Percentiles rank a stretch among this genome's conserved stretches.
phyloP scores from a whole-genome alignment of 1,284 basidiomycete genomes.

The Malassezia sp. region DNA sequence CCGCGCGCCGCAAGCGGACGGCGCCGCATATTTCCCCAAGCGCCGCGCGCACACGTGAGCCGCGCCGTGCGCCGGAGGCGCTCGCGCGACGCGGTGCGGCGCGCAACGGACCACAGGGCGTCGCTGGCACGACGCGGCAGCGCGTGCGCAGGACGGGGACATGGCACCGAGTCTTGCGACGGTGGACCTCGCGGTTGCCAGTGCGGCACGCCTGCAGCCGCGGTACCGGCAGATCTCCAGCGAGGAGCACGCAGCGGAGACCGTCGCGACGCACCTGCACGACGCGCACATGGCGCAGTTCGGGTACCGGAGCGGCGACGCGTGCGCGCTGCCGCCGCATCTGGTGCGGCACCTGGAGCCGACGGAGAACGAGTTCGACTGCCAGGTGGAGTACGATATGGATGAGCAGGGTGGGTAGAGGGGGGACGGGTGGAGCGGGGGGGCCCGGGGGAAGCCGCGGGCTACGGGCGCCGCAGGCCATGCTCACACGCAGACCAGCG shows the following conservation, averaged over 20 bases:
- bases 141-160: background rate
- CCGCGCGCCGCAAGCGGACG: background rate
- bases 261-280: conserved; percentile 24
- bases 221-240: conserved; percentile 32
- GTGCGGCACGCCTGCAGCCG: conserved; percentile 9
- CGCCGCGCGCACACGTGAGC: conserved; percentile 1
- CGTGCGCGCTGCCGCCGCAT: conserved; percentile 65
- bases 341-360: conserved; percentile 90
- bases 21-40: background rate
- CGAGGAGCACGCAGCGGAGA: conserved; percentile 24
- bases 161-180: conserved; percentile 3
- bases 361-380: conserved; percentile 76
- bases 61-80: no score
- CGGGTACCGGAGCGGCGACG: conserved; percentile 59
- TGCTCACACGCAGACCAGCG: conserved; percentile 61
- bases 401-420: conserved; percentile 73
- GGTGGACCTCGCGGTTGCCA: background rate
- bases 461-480: background rate
- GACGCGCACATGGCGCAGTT: conserved; percentile 30
- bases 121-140: background rate
- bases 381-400: conserved; percentile 98
- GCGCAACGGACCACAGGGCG: background rate
- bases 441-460: no score
- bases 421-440: no score
- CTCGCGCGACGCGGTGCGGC: background rate